Conservation (phyloP, 169 alveolate species). For the Neospora caninum region DNA sequence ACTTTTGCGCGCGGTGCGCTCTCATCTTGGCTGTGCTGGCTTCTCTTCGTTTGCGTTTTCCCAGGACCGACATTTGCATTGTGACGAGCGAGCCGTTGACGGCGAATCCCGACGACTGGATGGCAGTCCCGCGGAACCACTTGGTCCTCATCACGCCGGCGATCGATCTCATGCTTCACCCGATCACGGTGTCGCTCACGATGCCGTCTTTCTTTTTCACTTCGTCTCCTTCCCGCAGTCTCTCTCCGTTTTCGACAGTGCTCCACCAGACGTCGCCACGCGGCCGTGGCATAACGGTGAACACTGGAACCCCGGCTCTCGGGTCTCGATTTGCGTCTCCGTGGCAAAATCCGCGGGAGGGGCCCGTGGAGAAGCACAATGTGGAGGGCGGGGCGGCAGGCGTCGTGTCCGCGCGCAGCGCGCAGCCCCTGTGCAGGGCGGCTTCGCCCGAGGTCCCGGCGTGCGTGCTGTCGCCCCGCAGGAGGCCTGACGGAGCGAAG, state of each 20-base stretch:
- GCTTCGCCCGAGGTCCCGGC: too few relatives aligned
- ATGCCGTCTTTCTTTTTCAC: neutral
- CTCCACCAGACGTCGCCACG: neutral
- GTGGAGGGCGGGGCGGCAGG: too few relatives aligned
- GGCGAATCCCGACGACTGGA: constrained; percentile 66
- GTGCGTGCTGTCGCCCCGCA: too few relatives aligned
- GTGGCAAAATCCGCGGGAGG: too few relatives aligned
- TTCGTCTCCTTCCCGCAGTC: neutral
- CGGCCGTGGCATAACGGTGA: too few relatives aligned
- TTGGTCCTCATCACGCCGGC: constrained; percentile 58
- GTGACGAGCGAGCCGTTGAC: constrained; percentile 68
- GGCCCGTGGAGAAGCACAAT: too few relatives aligned
- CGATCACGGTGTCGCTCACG: constrained; percentile 27
- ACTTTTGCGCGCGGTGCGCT: neutral
- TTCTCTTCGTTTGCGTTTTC: neutral
- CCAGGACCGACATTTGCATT: constrained; percentile 68
- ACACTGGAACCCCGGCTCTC: too few relatives aligned
- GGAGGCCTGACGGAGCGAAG: too few relatives aligned
- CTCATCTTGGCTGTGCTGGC: neutral
- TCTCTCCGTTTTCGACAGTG: neutral
- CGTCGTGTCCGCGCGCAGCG: too few relatives aligned
- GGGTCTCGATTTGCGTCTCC: too few relatives aligned
- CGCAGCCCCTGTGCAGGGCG: too few relatives aligned
- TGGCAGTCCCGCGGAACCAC: constrained; percentile 69
- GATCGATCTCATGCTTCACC: constrained; percentile 61